Conservation (phyloP, 2,329 filamentous ascomycete genomes). For the Ophioceras dolichostomum region DNA sequence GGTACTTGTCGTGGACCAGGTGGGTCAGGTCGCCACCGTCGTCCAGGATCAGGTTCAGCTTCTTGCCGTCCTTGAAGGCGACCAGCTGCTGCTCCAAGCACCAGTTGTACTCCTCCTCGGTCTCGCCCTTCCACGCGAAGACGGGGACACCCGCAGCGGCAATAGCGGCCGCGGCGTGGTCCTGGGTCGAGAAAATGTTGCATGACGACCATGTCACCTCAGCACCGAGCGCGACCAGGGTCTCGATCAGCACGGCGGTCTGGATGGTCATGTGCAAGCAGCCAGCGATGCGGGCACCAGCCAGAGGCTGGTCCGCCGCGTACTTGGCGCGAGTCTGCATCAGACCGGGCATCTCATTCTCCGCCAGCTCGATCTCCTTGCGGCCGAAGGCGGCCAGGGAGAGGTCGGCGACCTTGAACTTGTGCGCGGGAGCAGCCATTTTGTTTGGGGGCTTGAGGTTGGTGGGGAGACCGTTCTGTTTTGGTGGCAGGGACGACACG, state of each 20-base stretch:
- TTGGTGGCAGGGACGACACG: constrained; percentile 1
- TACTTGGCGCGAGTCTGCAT: constrained; percentile 94
- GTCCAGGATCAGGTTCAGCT: constrained; percentile 97
- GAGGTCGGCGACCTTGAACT: constrained; percentile 98
- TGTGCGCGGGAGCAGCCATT: constrained; percentile 72
- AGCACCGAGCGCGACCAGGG: constrained; percentile 82
- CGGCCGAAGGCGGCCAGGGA: constrained; percentile 95
- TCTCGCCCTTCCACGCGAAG: constrained; percentile 73
- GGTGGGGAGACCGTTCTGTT: constrained; percentile 5
- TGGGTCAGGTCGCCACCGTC: constrained; percentile 95
- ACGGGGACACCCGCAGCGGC: constrained; percentile 87
- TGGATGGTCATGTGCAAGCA: constrained; percentile 99
- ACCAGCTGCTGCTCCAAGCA: constrained; percentile 96
- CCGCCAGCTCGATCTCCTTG: constrained; percentile 96
- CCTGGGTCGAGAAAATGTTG: constrained; percentile 99
- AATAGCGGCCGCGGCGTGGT: constrained; percentile 96
- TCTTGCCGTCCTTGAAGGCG: constrained; percentile 93
- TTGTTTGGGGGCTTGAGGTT: constrained; percentile 14
- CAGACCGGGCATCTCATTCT: constrained; percentile 94
- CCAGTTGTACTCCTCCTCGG: constrained; percentile 99
- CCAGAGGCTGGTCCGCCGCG: constrained; percentile 81
- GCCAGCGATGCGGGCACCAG: constrained; percentile 89
- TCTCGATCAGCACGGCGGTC: constrained; percentile 98
- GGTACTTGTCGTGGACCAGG: constrained; percentile 96
- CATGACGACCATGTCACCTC: constrained; percentile 98